Evolutionary conservation across 1,284 basidiomycete genomes (phyloP), one percentile per base, ranked within the genome.

Genomic region (Stygiomarasmius scandens): DNA sequence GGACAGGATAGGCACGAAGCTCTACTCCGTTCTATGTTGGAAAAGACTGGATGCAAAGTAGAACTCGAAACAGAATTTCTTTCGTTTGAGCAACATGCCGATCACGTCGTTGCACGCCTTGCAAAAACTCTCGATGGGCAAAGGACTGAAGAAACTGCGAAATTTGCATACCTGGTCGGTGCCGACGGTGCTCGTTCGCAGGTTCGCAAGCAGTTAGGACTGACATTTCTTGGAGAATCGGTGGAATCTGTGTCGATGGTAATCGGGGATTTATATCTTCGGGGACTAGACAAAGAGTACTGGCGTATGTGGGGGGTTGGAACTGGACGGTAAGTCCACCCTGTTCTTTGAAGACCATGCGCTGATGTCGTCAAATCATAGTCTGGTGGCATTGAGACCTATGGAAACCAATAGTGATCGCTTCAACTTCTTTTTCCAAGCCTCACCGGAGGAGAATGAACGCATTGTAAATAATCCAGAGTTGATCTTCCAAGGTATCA

Each of bases 1-100:
- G 75, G 75, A 3, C 79, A 80, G 66, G 70, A 74, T 36, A 59
- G 58, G 4, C 67, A 76, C 16, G 76, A 77, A 55, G 63, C 64
- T 6, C 67, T 77, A 32, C 63, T 78, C 14, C 75, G 71, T 22
- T 57, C 54, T 8, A 67, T 69, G 14, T 60, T 81, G 22, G 62
- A 67, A 8, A 60, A 67, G 2, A 54, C 70, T 16, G 66, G 66
- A 1, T 69, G 68, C 52, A n/a, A 58, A 1, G 74, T 80, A 8
- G 77, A 79, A 57, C 57, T 70, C 1, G 74, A 73, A 3, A 71
- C 71, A 2, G 75, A 78, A 54, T 64, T 80, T 3, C 48, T 67
- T 11, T 71, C 70, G 0, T 74, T 79, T 46, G 63, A 69, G 54
- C 74, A 78, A 59, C 54, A 56, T 2, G 58, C 63, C 8, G 68